phyloP scores from a whole-genome alignment of 768 basidiomycete genomes.

The Tephrocybe sp. region DNA sequence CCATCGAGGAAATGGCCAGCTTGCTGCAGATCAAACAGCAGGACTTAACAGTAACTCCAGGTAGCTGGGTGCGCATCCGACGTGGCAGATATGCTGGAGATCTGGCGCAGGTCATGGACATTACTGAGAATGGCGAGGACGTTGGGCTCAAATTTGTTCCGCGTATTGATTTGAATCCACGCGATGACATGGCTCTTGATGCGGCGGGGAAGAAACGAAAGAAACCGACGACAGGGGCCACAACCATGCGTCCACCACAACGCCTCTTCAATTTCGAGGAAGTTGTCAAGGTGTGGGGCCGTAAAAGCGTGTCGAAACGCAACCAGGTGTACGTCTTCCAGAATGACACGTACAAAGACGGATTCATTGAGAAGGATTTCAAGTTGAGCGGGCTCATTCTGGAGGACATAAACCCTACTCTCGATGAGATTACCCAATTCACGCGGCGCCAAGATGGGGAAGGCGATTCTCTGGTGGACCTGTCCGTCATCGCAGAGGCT shows the following conservation, averaged over 20 bases:
- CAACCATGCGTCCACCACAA: constrained; percentile 82
- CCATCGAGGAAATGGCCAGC: constrained; percentile 98
- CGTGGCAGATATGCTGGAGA: constrained; percentile 94
- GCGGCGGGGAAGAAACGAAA: constrained; percentile 75
- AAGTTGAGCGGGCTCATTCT: constrained; percentile 72
- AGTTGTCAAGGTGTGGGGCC: constrained; percentile 81
- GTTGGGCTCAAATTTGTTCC: constrained; percentile 93
- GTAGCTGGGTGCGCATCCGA: constrained; percentile 94
- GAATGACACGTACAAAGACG: constrained; percentile 91
- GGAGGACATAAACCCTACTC: constrained; percentile 91
- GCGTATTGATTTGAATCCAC: constrained; percentile 94
- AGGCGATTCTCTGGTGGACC: constrained; percentile 72
- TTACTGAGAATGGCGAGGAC: constrained; percentile 91
- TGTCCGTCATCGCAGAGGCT: constrained; percentile 90
- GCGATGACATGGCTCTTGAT: constrained; percentile 66
- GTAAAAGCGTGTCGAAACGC: constrained; percentile 72
- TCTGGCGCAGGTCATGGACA: constrained; percentile 92
- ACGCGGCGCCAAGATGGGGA: constrained; percentile 73
- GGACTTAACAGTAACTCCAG: constrained; percentile 77
- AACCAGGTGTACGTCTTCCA: constrained; percentile 83
- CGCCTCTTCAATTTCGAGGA: constrained; percentile 94
- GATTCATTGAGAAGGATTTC: constrained; percentile 96
- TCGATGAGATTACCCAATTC: constrained; percentile 96
- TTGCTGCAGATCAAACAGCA: constrained; percentile 95
- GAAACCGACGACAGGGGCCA: constrained; percentile 51